Evolutionary conservation across 1,139 yeast genomes (phyloP), one percentile per base, ranked within the genome.

Genomic region (Yamadazyma membranifaciens): DNA sequence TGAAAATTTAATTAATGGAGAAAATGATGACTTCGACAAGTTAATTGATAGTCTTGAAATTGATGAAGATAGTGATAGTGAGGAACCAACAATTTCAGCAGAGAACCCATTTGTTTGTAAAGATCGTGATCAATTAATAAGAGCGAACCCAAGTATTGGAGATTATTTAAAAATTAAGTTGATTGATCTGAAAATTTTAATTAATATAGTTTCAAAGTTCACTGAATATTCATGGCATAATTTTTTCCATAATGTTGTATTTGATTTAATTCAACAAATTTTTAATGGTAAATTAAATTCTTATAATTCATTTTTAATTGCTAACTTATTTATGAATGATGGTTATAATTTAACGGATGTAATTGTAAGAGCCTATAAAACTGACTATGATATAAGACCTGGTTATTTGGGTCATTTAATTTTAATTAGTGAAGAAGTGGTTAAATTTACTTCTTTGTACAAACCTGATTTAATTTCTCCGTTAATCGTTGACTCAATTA

Each of bases 321-420:
- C 71, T 29, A 75, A 71, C 37, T 52, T 73, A 28, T 72, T 73
- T 43, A 57, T 57, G 35, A 44, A 51, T 1, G 59, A 59, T 6
- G 50, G 56, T 27, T 62, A 70, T 37, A 53, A 63, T 44, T 59
- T 73, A 44, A 63, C 73, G 2, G 55, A 57, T 3, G 44, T 70
- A 24, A 69, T 73, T 13, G 65, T 63, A 6, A 45, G 51, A 13
- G 55, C 70, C 3, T 69, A 68, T 47, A 54, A 47, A 28, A 42
- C 53, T 11, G 51, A 52, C 2, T 39, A 38, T 16, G 60, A 55
- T 2, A 66, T 71, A 2, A 52, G 75, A 30, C 76, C 78, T 0
- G 78, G 78, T 0, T 72, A 70, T 45, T 64, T 71, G 66, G 78
- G 78, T 1, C 78, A 73, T 48, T 53, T 73, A 39, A 68, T 72